These are phyloP conservation scores for Erythrophleum fordii DNA, from an alignment of 306 rosid species.

Conservation along the genomic window DNA sequence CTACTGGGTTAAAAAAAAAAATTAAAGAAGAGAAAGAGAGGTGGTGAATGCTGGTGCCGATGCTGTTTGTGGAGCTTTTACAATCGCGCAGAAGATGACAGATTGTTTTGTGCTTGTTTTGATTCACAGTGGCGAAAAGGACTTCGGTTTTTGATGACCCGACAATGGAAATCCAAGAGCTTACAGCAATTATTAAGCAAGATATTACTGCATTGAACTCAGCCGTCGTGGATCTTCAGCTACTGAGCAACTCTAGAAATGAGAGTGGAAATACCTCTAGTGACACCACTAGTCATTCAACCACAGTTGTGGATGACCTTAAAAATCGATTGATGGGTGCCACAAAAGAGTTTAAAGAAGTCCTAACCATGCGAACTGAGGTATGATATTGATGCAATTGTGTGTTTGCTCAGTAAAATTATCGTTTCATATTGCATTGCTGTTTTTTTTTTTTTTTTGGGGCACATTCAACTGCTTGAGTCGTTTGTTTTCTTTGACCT, in stretches of 20 bases:
- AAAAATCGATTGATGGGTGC: constrained; percentile 86
- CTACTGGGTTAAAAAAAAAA: background rate
- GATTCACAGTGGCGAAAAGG: constrained; percentile 84
- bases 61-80: background rate
- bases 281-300: constrained; percentile 85
- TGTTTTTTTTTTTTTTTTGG: background rate
- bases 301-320: constrained; percentile 88
- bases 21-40: background rate
- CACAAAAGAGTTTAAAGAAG: constrained; percentile 94
- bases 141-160: constrained; percentile 88
- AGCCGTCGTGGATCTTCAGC: constrained; percentile 89
- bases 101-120: constrained; percentile 7
- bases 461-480: background rate
- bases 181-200: constrained; percentile 83
- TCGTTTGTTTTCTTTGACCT: background rate
- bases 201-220: constrained; percentile 92
- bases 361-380: constrained; percentile 92
- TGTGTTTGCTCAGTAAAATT: background rate
- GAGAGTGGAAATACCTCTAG: constrained; percentile 72
- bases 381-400: constrained; percentile 37
- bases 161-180: constrained; percentile 85
- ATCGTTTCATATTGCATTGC: background rate
- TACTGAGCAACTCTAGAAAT: constrained; percentile 62
- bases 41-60: background rate
- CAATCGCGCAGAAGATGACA: background rate